phyloP scores from a whole-genome alignment of 108 stramenopile species.

The Nannochloropsis salina region DNA sequence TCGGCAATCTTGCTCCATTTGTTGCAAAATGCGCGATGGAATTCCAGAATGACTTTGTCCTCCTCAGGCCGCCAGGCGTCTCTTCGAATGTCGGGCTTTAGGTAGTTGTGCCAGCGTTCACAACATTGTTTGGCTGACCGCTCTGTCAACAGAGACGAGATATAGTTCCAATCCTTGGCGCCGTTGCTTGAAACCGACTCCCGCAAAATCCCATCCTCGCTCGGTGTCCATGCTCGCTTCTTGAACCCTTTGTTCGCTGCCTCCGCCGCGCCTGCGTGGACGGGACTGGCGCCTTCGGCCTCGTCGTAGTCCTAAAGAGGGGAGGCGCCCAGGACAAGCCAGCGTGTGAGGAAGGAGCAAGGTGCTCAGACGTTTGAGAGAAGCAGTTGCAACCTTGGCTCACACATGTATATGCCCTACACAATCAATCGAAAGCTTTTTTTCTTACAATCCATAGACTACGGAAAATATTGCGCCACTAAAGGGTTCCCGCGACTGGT shows the following conservation, averaged over 20 bases:
- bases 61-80: conserved; percentile 38
- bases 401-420: too few species aligned
- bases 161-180: conserved; percentile 43
- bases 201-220: conserved; percentile 42
- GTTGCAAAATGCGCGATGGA: conserved; percentile 45
- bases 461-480: too few species aligned
- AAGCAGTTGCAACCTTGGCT: not conserved
- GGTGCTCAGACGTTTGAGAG: not conserved
- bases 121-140: conserved; percentile 51
- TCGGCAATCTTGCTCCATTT: conserved; percentile 90
- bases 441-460: too few species aligned
- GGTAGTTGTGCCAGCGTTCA: conserved; percentile 46
- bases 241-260: not conserved
- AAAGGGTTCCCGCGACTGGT: too few species aligned
- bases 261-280: not conserved
- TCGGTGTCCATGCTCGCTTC: not conserved
- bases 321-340: not conserved
- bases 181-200: conserved; percentile 31
- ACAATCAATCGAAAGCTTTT: too few species aligned
- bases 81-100: conserved; percentile 39
- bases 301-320: not conserved
- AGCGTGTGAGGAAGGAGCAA: not conserved
- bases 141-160: conserved; percentile 40
- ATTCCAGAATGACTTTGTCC: conserved; percentile 21
- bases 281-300: not conserved